These are phyloP conservation scores for Psophocarpus tetragonolobus DNA, from an alignment of 306 rosid species.

Conservation along the genomic window DNA sequence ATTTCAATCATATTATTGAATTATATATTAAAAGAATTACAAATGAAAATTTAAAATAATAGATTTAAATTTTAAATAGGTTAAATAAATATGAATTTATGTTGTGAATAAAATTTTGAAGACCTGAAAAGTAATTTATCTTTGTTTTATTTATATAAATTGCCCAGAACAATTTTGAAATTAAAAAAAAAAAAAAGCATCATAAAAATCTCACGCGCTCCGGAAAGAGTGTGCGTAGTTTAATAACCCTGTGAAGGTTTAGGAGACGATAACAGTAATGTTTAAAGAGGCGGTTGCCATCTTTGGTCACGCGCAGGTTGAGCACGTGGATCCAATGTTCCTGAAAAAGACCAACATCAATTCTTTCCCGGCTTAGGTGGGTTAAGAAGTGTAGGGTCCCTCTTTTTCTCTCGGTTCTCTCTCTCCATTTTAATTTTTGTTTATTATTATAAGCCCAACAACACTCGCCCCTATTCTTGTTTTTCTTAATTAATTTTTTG, in stretches of 20 bases:
- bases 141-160: too few relatives aligned
- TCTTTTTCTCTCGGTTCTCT: background rate
- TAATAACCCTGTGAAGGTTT: background rate
- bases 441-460: background rate
- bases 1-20: too few relatives aligned
- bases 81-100: too few relatives aligned
- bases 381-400: slow-evolving; percentile 28
- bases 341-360: slow-evolving; percentile 36
- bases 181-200: background rate
- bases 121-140: too few relatives aligned
- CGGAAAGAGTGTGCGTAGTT: background rate
- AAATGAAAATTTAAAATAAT: too few relatives aligned
- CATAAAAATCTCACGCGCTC: background rate
- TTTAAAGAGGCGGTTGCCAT: background rate
- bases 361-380: slow-evolving; percentile 49
- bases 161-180: background rate
- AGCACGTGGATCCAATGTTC: slow-evolving; percentile 44
- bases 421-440: background rate
- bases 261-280: background rate
- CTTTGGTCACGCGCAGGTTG: slow-evolving; percentile 33
- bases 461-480: background rate
- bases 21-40: too few relatives aligned
- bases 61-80: too few relatives aligned
- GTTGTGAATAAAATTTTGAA: too few relatives aligned
- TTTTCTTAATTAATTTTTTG: background rate